Conservation (phyloP, 371 early-diverging fungal genomes). For the Rhizomucor pusillus region DNA sequence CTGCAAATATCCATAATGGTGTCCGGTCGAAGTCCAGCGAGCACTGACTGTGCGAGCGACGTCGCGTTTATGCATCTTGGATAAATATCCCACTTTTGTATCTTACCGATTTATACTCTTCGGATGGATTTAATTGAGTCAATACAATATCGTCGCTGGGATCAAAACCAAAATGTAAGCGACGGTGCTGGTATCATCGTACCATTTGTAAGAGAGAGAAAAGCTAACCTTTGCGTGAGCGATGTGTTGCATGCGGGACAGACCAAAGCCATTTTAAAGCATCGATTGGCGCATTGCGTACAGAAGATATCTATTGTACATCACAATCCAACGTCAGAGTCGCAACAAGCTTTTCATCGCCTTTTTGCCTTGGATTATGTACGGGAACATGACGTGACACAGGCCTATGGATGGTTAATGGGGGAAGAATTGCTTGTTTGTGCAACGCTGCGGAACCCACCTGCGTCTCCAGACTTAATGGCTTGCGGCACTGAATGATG, state of each 20-base stretch:
- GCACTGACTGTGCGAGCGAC: conserved; percentile 50
- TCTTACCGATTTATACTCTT: conserved; percentile 67
- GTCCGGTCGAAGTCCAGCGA: conserved; percentile 75
- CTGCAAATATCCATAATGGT: conserved; percentile 74
- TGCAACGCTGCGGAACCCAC: too few species aligned
- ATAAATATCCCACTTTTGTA: too few species aligned
- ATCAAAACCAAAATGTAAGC: not conserved
- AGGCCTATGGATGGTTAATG: conserved; percentile 51
- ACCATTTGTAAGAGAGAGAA: not conserved
- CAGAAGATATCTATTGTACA: conserved; percentile 73
- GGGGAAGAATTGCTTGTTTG: too few species aligned
- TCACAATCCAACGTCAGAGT: conserved; percentile 2
- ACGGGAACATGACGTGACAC: conserved; percentile 80
- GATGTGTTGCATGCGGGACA: conserved; percentile 79
- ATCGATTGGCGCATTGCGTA: conserved; percentile 58
- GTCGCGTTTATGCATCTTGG: too few species aligned
- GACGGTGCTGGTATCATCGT: not conserved
- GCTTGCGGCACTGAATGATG: conserved; percentile 53
- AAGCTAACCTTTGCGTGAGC: conserved; percentile 53
- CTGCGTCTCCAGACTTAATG: conserved; percentile 30
- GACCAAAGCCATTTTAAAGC: conserved; percentile 55
- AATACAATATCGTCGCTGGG: conserved; percentile 68
- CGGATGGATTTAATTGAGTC: conserved; percentile 67
- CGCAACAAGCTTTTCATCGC: not conserved
- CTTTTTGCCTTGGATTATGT: conserved; percentile 1